These are phyloP conservation scores for Venturia pyrina DNA, from an alignment of 2,329 filamentous ascomycete species.

Conservation along the genomic window DNA sequence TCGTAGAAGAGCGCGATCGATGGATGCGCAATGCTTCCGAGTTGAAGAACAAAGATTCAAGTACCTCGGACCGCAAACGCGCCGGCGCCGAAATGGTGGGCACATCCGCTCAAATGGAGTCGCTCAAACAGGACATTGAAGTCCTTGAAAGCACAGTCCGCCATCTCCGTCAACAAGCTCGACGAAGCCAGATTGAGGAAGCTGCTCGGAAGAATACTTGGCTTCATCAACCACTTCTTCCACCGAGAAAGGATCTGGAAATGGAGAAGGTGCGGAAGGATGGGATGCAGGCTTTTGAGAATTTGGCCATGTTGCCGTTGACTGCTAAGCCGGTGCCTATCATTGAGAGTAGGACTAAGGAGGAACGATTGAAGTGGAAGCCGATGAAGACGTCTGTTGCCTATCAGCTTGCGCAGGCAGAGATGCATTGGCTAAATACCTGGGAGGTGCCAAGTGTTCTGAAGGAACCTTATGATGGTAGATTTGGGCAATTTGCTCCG, in stretches of 20 bases:
- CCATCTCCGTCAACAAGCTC: slow-evolving; percentile 46
- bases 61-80: slow-evolving; percentile 26
- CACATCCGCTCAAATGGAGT: slow-evolving; percentile 63
- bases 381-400: slow-evolving; percentile 9
- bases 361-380: slow-evolving; percentile 12
- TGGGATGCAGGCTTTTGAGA: slow-evolving; percentile 3
- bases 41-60: slow-evolving; percentile 39
- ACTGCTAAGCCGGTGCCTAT: slow-evolving; percentile 9
- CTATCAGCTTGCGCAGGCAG: slow-evolving; percentile 11
- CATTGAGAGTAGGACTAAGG: neutral
- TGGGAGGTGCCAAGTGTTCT: slow-evolving; percentile 2
- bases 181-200: slow-evolving; percentile 10
- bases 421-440: slow-evolving; percentile 11
- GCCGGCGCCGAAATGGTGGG: slow-evolving; percentile 55
- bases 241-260: neutral
- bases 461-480: neutral
- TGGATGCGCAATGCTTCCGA: slow-evolving; percentile 15
- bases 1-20: slow-evolving; percentile 48
- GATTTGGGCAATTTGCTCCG: neutral
- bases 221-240: slow-evolving; percentile 12
- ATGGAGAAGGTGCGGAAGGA: neutral
- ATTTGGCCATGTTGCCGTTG: slow-evolving; percentile 6
- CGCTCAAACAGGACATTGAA: slow-evolving; percentile 58
- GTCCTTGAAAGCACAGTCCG: slow-evolving; percentile 55
- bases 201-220: neutral